These are phyloP conservation scores for Penium margaritaceum DNA, from an alignment of 139 green algal genomes.

Conservation along the genomic window DNA sequence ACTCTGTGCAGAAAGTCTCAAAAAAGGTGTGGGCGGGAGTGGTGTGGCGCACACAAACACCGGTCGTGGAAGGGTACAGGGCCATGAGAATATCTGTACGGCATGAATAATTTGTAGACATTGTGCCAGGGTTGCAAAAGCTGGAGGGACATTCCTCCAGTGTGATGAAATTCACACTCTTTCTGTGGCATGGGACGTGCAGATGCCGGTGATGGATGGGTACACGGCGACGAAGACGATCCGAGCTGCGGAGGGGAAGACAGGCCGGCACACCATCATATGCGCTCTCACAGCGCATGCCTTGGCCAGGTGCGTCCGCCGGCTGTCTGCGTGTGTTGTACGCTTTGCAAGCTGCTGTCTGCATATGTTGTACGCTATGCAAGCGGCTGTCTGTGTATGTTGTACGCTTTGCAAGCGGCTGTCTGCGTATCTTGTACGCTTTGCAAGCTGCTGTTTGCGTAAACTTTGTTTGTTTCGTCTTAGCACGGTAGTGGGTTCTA, in stretches of 20 bases:
- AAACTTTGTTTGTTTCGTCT: neutral
- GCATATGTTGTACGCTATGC: neutral
- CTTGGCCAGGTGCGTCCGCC: slow-evolving; percentile 21
- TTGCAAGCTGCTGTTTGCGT: neutral
- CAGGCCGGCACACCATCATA: slow-evolving; percentile 59
- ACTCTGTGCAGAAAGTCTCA: neutral
- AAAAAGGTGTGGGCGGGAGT: neutral
- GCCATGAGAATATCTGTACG: slow-evolving; percentile 38
- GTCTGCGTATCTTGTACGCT: neutral
- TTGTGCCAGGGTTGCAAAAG: too few species aligned
- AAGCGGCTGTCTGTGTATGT: neutral
- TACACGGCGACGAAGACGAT: slow-evolving; percentile 56
- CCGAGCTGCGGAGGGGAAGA: slow-evolving; percentile 10
- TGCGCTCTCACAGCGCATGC: slow-evolving; percentile 86
- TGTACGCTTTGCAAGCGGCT: neutral
- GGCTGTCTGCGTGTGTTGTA: neutral
- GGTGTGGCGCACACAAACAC: neutral
- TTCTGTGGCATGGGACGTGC: slow-evolving; percentile 12
- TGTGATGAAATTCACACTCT: neutral
- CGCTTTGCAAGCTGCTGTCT: neutral
- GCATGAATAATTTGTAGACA: neutral
- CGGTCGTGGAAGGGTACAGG: slow-evolving; percentile 61
- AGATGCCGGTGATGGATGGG: slow-evolving; percentile 82
- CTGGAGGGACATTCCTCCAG: neutral
- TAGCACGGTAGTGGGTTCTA: neutral